phyloP scores from a whole-genome alignment of 1,139 yeast genomes.

The Suhomyces maxii region DNA sequence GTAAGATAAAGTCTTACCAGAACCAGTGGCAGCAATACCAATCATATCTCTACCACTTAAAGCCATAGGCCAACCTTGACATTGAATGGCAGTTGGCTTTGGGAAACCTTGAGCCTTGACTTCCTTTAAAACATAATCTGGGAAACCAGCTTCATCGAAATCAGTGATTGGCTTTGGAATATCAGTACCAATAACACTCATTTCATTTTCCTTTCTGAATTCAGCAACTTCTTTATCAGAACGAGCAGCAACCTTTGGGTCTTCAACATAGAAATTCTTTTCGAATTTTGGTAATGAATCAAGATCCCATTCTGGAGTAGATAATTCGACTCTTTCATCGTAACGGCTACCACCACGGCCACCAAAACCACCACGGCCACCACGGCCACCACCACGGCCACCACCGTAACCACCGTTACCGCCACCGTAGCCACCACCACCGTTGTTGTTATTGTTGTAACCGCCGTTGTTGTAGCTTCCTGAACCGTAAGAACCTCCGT shows the following conservation, averaged over 20 bases:
- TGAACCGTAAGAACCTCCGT: constrained; percentile 23
- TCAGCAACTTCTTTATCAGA: constrained; percentile 66
- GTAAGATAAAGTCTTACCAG: constrained; percentile 96
- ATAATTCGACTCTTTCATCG: constrained; percentile 54
- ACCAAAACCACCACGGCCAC: constrained; percentile 40
- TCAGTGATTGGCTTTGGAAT: constrained; percentile 93
- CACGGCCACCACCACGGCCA: constrained; percentile 29
- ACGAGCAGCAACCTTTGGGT: constrained; percentile 74
- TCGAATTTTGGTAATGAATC: constrained; percentile 83
- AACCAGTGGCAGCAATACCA: constrained; percentile 98
- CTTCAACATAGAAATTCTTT: constrained; percentile 91
- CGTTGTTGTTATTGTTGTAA: constrained; percentile 16
- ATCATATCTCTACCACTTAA: constrained; percentile 97
- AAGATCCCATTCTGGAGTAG: constrained; percentile 78
- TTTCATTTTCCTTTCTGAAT: constrained; percentile 81
- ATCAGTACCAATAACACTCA: constrained; percentile 80
- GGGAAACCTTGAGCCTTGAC: constrained; percentile 92
- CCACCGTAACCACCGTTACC: constrained; percentile 32
- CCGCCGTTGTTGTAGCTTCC: constrained; percentile 24
- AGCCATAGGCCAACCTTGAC: constrained; percentile 99
- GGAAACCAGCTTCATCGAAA: constrained; percentile 97
- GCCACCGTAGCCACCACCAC: constrained; percentile 30
- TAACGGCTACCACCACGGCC: constrained; percentile 24
- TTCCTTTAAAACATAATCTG: constrained; percentile 86
- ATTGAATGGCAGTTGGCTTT: constrained; percentile 92